These are phyloP conservation scores for Nannochloropsis salina DNA, from an alignment of 108 stramenopile species.

Conservation along the genomic window DNA sequence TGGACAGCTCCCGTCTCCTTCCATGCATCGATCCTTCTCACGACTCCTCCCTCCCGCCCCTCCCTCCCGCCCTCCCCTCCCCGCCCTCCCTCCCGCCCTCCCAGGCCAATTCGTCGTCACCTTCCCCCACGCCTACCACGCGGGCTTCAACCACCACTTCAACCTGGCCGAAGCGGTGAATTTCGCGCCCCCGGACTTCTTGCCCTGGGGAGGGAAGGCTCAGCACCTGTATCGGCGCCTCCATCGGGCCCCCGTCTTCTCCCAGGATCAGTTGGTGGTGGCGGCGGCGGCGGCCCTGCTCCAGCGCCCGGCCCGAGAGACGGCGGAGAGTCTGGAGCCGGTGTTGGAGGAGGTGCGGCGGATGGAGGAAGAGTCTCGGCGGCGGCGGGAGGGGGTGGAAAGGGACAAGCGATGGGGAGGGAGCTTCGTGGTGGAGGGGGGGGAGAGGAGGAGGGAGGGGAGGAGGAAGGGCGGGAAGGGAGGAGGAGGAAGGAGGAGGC, in stretches of 20 bases:
- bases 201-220: slow-evolving; percentile 38
- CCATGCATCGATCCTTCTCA: no score
- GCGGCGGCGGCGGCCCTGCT: neutral
- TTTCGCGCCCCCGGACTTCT: slow-evolving; percentile 44
- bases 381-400: neutral
- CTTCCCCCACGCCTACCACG: slow-evolving; percentile 91
- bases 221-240: slow-evolving; percentile 29
- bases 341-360: neutral
- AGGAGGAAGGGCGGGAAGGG: neutral
- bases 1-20: no score
- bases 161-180: slow-evolving; percentile 88
- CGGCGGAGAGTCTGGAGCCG: neutral
- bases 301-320: neutral
- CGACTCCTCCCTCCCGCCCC: no score
- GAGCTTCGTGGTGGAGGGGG: neutral
- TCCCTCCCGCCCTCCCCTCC: no score
- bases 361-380: neutral
- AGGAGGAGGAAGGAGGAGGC: neutral
- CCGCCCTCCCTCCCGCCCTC: no score
- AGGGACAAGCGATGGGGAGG: neutral
- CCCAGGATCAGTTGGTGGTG: slow-evolving; percentile 1
- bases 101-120: slow-evolving; percentile 86
- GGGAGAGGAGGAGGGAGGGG: slow-evolving; percentile 10
- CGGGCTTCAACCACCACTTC: slow-evolving; percentile 86
- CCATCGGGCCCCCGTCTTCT: slow-evolving; percentile 37